A percentile compares a stretch with the other conserved stretches of the same genome.
These are phyloP conservation scores for Schizophyllum commune DNA, from an alignment of 1,284 basidiomycete species.

Conservation along the genomic window DNA sequence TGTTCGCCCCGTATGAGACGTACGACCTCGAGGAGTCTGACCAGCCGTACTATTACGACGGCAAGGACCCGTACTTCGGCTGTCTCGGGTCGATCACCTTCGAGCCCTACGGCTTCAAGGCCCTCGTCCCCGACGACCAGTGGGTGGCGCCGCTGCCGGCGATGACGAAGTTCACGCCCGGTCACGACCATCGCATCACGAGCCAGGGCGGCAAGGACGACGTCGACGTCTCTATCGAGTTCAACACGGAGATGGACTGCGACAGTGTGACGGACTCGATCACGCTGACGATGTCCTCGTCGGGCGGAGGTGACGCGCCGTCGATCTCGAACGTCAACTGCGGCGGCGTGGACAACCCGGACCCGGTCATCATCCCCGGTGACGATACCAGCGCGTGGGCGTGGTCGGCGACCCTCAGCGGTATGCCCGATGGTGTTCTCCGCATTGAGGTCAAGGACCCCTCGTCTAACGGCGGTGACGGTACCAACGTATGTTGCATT, in stretches of 20 bases:
- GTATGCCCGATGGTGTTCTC: conserved; percentile 74
- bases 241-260: conserved; percentile 72
- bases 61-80: conserved; percentile 57
- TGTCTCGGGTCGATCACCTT: conserved; percentile 62
- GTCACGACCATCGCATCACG: conserved; percentile 72
- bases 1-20: conserved; percentile 75
- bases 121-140: conserved; percentile 55
- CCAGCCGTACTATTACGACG: conserved; percentile 48
- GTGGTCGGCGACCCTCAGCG: conserved; percentile 64
- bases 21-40: conserved; percentile 57
- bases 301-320: conserved; percentile 49
- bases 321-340: conserved; percentile 38
- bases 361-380: conserved; percentile 39
- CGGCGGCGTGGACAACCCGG: conserved; percentile 33
- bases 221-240: conserved; percentile 66
- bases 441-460: conserved; percentile 61
- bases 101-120: conserved; percentile 72
- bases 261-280: conserved; percentile 51
- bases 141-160: conserved; percentile 68
- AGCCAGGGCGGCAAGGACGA: conserved; percentile 41
- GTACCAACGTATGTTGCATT: conserved; percentile 40
- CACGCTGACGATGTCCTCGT: conserved; percentile 57
- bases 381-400: conserved; percentile 53
- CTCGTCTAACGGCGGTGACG: conserved; percentile 30
- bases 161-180: conserved; percentile 71